Base-by-base conservation (phyloP, 164 flowering plant species). In the Berberis thunbergii region DNA sequence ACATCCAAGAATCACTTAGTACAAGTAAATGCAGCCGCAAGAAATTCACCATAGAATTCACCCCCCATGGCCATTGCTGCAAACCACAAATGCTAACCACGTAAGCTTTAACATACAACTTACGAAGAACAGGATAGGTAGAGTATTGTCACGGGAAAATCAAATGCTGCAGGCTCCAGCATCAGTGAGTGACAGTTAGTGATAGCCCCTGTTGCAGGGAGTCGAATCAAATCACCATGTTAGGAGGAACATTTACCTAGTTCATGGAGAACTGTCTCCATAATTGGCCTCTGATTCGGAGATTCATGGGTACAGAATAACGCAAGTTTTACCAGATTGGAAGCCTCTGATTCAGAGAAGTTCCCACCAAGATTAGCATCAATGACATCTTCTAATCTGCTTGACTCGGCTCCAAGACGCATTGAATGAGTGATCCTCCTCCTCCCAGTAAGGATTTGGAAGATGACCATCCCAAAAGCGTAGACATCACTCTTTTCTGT, bases 401-500 rank as follows among this genome's bases (percentile, higher is more conserved):
- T 66, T 0, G 75, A 61, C 67, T 87, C 96, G 3, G 88, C 86
- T 9, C 76, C 89, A 0, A 70, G 76, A 42, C 84, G 71, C 45
- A 56, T 74, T 40, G 61, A 42, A 5, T 67, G 82, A 8, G 73
- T 70, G 72, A 92, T 68, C 43, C 49, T 81, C 2, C 74, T 56
- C 59, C 81, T 94, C 4, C 99, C 99, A 4, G 88, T 61, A 26
- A 94, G 81, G 55, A 94, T 75, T 61, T 94, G 97, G 61, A 89
- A 70, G 3, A 89, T 57, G 43, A 94, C 73, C 73, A 87, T 76
- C 11, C 99, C 99, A 73, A 89, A 91, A 12, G 99, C 96, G 64
- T 87, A 94, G 1, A 91, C 74, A 43, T 94, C 96, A 57, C 97
- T 94, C 76, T 87, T 85, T 45, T 84, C 86, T 1, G 97, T 94